These are phyloP conservation scores for Colletotrichum tofieldiae DNA, from an alignment of 2,329 filamentous ascomycete genomes.

Conservation along the genomic window DNA sequence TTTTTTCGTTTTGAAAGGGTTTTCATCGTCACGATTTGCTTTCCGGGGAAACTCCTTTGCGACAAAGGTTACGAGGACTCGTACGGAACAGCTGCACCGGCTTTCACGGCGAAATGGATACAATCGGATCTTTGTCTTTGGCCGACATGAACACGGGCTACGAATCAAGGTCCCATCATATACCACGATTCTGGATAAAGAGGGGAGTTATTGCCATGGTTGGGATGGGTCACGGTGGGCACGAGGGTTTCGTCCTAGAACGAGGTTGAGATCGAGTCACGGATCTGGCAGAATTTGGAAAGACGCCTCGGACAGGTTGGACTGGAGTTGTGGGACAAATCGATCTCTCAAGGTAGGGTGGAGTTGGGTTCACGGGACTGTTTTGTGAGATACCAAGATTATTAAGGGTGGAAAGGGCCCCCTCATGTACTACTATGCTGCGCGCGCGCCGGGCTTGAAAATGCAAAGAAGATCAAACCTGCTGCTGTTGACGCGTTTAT, in stretches of 20 bases:
- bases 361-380: slow-evolving; percentile 26
- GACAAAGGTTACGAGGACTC: slow-evolving; percentile 9
- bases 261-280: slow-evolving; percentile 3
- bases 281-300: slow-evolving; percentile 1
- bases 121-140: background rate
- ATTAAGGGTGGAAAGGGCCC: background rate
- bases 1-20: background rate
- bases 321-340: slow-evolving; percentile 13
- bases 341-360: slow-evolving; percentile 5
- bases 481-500: background rate
- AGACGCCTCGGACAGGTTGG: background rate
- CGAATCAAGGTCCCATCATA: background rate
- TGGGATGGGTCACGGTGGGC: slow-evolving; percentile 12
- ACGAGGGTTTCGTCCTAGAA: background rate
- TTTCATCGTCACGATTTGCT: slow-evolving; percentile 1
- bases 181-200: background rate
- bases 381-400: slow-evolving; percentile 34
- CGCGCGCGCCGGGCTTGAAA: background rate
- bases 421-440: slow-evolving; percentile 11
- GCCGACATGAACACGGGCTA: slow-evolving; percentile 12
- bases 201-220: slow-evolving; percentile 11
- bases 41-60: background rate
- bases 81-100: slow-evolving; percentile 12
- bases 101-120: slow-evolving; percentile 21
- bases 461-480: background rate